Evolutionary conservation across 129 eudicot genomes (phyloP).

Genomic region (Lactuca saligna): DNA sequence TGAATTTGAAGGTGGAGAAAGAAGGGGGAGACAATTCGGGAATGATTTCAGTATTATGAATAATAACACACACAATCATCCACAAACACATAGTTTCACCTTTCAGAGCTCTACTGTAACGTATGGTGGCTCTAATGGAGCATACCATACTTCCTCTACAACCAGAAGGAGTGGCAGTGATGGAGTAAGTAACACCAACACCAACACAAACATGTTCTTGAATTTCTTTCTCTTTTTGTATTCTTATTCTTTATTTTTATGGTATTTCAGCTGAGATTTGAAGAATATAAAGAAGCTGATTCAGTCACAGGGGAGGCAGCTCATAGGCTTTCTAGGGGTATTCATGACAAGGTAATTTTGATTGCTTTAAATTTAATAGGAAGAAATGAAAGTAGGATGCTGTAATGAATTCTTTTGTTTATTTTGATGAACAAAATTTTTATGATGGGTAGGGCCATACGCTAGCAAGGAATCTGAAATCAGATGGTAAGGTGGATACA

Average conservation of each 20-base stretch:
- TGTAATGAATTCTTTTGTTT: neutral
- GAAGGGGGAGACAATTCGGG: conserved; percentile 39
- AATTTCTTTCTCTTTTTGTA: neutral
- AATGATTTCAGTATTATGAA: conserved; percentile 39
- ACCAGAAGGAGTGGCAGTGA: conserved; percentile 79
- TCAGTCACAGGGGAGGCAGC: conserved; percentile 73
- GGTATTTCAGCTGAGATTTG: conserved; percentile 60
- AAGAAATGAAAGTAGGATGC: too few relatives aligned
- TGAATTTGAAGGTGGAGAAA: conserved; percentile 59
- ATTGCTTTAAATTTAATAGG: too few relatives aligned
- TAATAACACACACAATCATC: conserved; percentile 26
- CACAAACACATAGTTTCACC: conserved; percentile 54
- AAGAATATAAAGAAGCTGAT: conserved; percentile 87
- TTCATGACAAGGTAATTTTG: conserved; percentile 63
- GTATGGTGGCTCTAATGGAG: conserved; percentile 88
- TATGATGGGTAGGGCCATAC: conserved; percentile 67
- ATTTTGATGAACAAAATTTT: too few relatives aligned
- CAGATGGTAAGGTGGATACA: conserved; percentile 81
- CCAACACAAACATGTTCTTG: neutral
- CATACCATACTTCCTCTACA: conserved; percentile 59
- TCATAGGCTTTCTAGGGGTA: conserved; percentile 75
- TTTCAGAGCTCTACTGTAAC: conserved; percentile 77
- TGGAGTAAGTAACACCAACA: conserved; percentile 53
- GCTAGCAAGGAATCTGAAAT: conserved; percentile 66
- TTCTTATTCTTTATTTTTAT: too few relatives aligned